A percentile compares a stretch with the other conserved stretches of the same genome.
Conservation (phyloP, 371 early-diverging fungal species). For the Syncephalis fuscata region DNA sequence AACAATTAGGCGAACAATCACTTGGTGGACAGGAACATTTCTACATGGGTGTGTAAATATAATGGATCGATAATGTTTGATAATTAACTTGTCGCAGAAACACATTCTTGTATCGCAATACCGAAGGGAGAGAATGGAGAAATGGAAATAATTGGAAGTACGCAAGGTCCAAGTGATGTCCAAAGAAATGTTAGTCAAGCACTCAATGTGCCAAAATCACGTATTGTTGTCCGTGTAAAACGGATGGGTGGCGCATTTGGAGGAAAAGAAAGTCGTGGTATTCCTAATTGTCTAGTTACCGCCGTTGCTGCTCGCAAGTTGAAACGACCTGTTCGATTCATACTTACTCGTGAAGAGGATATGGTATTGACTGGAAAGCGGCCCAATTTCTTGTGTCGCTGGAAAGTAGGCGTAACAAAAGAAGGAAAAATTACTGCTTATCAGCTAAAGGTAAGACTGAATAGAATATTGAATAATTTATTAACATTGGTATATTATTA, state of each 20-base stretch:
- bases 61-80: no score
- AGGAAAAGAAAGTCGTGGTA: conserved; percentile 56
- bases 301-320: conserved; percentile 46
- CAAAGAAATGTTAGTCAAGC: conserved; percentile 37
- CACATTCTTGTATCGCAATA: conserved; percentile 39
- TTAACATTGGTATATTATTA: no score
- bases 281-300: conserved; percentile 23
- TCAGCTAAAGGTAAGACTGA: no score
- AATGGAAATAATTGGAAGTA: conserved; percentile 45
- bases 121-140: conserved; percentile 49
- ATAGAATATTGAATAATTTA: no score
- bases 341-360: conserved; percentile 62
- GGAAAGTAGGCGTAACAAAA: conserved; percentile 42
- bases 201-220: conserved; percentile 38
- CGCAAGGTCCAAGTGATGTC: conserved; percentile 52
- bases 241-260: conserved; percentile 72
- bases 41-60: conserved; percentile 16
- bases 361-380: conserved; percentile 56
- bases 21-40: conserved; percentile 52
- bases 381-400: conserved; percentile 52
- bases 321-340: conserved; percentile 37
- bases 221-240: conserved; percentile 41
- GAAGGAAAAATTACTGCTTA: conserved; percentile 40
- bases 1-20: conserved; percentile 3
- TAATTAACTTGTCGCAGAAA: conserved; percentile 18